phyloP scores from a whole-genome alignment of 140 eudicot genomes.

The Cichorium intybus region DNA sequence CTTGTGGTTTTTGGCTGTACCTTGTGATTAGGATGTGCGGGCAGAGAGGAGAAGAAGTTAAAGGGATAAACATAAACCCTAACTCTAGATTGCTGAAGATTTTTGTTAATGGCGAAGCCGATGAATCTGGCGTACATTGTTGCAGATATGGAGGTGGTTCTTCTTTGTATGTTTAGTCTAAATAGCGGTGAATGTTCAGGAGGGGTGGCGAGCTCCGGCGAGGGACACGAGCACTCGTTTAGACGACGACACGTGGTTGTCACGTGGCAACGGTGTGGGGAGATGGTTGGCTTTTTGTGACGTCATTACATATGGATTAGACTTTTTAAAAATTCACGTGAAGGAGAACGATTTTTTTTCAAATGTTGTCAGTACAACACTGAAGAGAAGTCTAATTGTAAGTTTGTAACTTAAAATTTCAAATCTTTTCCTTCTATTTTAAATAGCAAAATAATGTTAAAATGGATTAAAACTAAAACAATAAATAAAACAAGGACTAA shows the following conservation, averaged over 20 bases:
- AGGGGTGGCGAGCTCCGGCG: slow-evolving; percentile 7
- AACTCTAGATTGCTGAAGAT: neutral
- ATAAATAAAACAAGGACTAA: too few relatives aligned
- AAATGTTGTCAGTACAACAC: too few relatives aligned
- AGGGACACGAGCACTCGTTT: neutral
- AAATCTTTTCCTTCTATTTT: too few relatives aligned
- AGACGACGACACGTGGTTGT: slow-evolving; percentile 6
- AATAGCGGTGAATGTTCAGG: neutral
- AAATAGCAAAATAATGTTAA: too few relatives aligned
- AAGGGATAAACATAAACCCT: neutral
- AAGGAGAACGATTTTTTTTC: too few relatives aligned
- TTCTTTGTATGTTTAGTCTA: neutral
- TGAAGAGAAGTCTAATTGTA: too few relatives aligned
- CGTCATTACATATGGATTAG: too few relatives aligned
- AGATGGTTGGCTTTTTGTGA: too few relatives aligned
- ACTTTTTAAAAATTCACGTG: too few relatives aligned
- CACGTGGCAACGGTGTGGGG: slow-evolving; percentile 6
- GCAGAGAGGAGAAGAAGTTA: neutral
- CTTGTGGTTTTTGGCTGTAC: neutral
- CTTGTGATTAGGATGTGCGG: slow-evolving; percentile 13
- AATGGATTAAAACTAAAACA: too few relatives aligned
- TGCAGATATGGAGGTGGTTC: neutral
- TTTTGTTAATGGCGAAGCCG: slow-evolving; percentile 12
- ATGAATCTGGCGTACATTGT: slow-evolving; percentile 24
- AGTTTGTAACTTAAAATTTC: too few relatives aligned